Evolutionary conservation across 305 asterid genomes (phyloP), one percentile per base, ranked within the genome.

Genomic region (Fraxinus greggii): DNA sequence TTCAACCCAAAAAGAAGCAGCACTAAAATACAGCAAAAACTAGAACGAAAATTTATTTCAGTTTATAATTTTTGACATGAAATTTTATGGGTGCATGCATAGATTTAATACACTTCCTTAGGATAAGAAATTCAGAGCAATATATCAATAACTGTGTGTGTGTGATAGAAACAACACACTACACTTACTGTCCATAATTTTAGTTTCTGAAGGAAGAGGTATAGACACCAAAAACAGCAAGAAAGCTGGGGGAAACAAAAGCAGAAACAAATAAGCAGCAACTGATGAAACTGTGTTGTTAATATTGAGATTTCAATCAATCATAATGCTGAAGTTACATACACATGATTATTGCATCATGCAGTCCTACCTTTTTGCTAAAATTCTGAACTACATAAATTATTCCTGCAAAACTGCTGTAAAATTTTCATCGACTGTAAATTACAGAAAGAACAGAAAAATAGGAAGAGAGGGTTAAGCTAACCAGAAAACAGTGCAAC

Each of bases 351-450:
- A 83, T 88, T 87, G 97, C 88, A 87, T 86, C 90, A 86, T 81
- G 92, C 92, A 88, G 86, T 85, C 85, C 86, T 90, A 89, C 91
- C 91, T 82, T 86, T 88, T 89, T 81, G 80, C 92, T 89, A 81
- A 88, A 82, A 73, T 80, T 85, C 95, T 86, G 88, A 83, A 83
- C 97, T 89, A 94, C 90, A 89, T 87, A 87, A 54, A 89, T 92
- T 95, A 91, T 90, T 93, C 92, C 95, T 90, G 94, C 98, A 95
- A 94, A 94, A 93, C 94, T 94, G 92, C 85, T 90, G 92, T 89
- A 90, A 79, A 85, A 86, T 86, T 79, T 90, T 89, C 83, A 79
- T 36, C 77, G 86, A 82, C 89, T 87, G 89, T 92, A 93, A 88
- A 89, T 92, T 92, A 93, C 97, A 93, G 88, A 83, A 59, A 83